These are phyloP conservation scores for Zygosaccharomyces sapae DNA, from an alignment of 1,139 yeast species.

Conservation along the genomic window DNA sequence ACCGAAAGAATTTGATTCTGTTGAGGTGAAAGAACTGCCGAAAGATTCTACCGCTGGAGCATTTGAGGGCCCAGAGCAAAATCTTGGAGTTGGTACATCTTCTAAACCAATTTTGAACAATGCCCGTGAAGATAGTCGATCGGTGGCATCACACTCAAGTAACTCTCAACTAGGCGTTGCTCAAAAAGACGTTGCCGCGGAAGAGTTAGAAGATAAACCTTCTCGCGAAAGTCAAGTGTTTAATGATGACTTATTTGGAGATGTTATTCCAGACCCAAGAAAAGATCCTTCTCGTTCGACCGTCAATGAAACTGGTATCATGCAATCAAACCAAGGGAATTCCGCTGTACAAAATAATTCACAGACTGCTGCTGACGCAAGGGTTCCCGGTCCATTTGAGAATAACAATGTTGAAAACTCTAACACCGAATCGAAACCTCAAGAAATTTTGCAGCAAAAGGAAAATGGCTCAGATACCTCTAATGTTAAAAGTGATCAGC, in stretches of 20 bases:
- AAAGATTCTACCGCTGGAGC: not conserved
- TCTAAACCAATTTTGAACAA: not conserved
- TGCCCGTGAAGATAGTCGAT: not conserved
- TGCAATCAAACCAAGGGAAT: not conserved
- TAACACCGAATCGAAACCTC: not conserved
- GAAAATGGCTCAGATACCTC: not conserved
- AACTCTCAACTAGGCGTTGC: not conserved
- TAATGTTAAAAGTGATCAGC: not conserved
- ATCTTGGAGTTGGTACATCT: no score
- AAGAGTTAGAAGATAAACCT: not conserved
- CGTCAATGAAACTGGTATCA: not conserved
- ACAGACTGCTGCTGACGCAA: not conserved
- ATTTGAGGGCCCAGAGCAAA: not conserved
- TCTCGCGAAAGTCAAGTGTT: constrained; percentile 26
- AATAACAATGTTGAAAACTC: not conserved
- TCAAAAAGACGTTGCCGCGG: not conserved
- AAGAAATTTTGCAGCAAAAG: not conserved
- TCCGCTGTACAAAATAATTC: not conserved
- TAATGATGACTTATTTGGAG: constrained; percentile 32
- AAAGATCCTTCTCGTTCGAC: not conserved
- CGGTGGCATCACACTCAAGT: not conserved
- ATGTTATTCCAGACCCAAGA: constrained; percentile 13
- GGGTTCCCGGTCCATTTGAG: not conserved
- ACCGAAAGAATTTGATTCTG: not conserved
- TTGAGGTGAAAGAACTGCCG: not conserved